Evolutionary conservation across 2,329 filamentous ascomycete genomes (phyloP).

Genomic region (Alternaria longipes): DNA sequence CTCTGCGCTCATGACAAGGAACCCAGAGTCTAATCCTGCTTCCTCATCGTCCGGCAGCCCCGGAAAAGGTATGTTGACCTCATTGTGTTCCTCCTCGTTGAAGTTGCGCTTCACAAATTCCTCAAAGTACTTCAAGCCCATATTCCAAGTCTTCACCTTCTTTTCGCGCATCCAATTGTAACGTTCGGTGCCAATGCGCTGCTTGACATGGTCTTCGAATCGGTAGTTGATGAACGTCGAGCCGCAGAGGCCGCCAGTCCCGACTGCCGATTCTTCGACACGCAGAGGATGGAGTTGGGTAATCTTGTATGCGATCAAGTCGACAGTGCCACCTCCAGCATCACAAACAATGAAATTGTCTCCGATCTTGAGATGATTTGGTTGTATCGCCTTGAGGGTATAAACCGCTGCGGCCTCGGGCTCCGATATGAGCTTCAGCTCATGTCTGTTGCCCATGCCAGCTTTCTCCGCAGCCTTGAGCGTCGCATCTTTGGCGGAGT

Average conservation of each 20-base stretch:
- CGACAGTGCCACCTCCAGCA: constrained; percentile 49
- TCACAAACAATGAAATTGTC: constrained; percentile 68
- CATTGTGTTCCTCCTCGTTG: constrained; percentile 78
- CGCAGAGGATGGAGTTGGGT: constrained; percentile 74
- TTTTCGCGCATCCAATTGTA: constrained; percentile 81
- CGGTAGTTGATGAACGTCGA: constrained; percentile 82
- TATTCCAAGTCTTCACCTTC: constrained; percentile 79
- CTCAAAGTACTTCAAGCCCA: constrained; percentile 79
- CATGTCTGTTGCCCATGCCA: constrained; percentile 75
- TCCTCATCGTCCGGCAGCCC: constrained; percentile 80
- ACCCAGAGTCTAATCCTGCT: constrained; percentile 77
- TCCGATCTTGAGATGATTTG: constrained; percentile 75
- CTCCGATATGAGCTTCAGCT: constrained; percentile 82
- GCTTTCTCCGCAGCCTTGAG: constrained; percentile 79
- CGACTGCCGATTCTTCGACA: constrained; percentile 81
- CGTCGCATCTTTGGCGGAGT: constrained; percentile 85
- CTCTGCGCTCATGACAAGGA: constrained; percentile 74
- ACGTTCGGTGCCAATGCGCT: constrained; percentile 70
- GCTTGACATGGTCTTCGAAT: constrained; percentile 79
- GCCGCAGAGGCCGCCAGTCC: constrained; percentile 79
- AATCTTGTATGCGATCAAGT: constrained; percentile 78
- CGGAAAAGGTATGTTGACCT: constrained; percentile 81
- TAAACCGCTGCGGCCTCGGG: constrained; percentile 81
- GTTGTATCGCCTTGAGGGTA: constrained; percentile 80
- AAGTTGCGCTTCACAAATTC: constrained; percentile 88